Evolutionary conservation across 352 stramenopile species (phyloP).

Genomic region (Blastocystis sp.): DNA sequence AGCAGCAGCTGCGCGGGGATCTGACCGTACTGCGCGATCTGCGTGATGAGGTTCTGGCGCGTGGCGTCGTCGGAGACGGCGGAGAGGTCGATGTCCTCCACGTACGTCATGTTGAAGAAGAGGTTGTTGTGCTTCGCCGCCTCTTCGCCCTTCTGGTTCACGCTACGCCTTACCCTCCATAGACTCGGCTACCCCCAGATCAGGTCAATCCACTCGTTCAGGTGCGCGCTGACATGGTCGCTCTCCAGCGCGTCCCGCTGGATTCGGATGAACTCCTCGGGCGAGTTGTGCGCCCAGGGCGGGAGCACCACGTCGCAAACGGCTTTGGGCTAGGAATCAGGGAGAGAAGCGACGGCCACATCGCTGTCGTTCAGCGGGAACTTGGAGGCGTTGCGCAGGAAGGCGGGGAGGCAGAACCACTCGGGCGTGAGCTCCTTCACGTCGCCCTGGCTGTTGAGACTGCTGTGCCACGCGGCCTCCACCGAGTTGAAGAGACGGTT

Average conservation of each 20-base stretch:
- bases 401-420: conserved; percentile 89
- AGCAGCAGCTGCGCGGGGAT: conserved; percentile 89
- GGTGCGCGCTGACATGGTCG: conserved; percentile 86
- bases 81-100: conserved; percentile 84
- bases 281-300: conserved; percentile 86
- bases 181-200: conserved; percentile 82
- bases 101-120: conserved; percentile 94
- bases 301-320: conserved; percentile 85
- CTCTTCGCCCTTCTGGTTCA: conserved; percentile 86
- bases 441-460: conserved; percentile 87
- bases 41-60: conserved; percentile 83
- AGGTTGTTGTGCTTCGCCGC: conserved; percentile 89
- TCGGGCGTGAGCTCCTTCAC: conserved; percentile 96
- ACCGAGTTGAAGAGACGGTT: conserved; percentile 92
- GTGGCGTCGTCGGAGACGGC: conserved; percentile 76
- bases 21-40: conserved; percentile 97
- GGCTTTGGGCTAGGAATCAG: conserved; percentile 71
- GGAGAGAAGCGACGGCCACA: conserved; percentile 74
- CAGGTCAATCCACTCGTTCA: conserved; percentile 96
- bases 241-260: conserved; percentile 90
- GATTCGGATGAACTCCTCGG: conserved; percentile 89
- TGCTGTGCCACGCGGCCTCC: conserved; percentile 84
- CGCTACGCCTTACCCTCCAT: neutral
- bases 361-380: conserved; percentile 87
- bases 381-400: conserved; percentile 90